These are phyloP conservation scores for Cercis canadensis DNA, from an alignment of 306 rosid species.

Conservation along the genomic window DNA sequence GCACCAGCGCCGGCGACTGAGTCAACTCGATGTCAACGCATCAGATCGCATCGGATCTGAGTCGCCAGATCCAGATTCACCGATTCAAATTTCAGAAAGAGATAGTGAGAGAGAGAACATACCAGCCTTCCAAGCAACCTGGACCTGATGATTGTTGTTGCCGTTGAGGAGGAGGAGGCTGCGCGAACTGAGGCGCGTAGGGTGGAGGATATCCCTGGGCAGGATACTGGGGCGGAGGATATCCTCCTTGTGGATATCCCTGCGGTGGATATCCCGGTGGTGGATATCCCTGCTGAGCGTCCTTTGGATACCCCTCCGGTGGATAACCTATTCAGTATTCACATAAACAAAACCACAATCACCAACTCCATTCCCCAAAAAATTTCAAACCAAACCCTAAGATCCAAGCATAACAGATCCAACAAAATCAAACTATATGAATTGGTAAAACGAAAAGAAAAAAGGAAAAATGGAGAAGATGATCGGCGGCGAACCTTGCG, in stretches of 20 bases:
- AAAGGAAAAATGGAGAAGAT: fast-evolving
- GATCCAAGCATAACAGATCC: neutral
- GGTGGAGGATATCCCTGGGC: slow-evolving; percentile 71
- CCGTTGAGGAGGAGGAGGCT: slow-evolving; percentile 66
- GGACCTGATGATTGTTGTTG: slow-evolving; percentile 25
- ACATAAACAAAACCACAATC: neutral
- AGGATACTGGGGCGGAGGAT: slow-evolving; percentile 71
- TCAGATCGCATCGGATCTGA: slow-evolving; percentile 47
- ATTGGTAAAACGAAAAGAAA: neutral
- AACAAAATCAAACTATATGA: neutral
- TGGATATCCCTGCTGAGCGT: slow-evolving; percentile 67
- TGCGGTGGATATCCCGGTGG: slow-evolving; percentile 68
- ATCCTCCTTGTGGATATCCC: slow-evolving; percentile 69
- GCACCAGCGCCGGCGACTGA: slow-evolving; percentile 16
- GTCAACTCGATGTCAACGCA: slow-evolving; percentile 26
- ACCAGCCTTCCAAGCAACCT: slow-evolving; percentile 91
- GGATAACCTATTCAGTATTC: slow-evolving; percentile 69
- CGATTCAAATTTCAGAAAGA: neutral
- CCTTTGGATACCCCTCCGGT: slow-evolving; percentile 73
- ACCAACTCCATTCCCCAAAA: slow-evolving; percentile 22
- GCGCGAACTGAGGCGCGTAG: slow-evolving; percentile 82
- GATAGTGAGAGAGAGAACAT: slow-evolving; percentile 9
- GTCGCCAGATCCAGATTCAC: neutral
- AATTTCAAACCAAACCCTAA: neutral
- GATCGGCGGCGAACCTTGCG: slow-evolving; percentile 55